Evolutionary conservation across 768 basidiomycete species (phyloP).

Genomic region (Pleurotus eryngii): DNA sequence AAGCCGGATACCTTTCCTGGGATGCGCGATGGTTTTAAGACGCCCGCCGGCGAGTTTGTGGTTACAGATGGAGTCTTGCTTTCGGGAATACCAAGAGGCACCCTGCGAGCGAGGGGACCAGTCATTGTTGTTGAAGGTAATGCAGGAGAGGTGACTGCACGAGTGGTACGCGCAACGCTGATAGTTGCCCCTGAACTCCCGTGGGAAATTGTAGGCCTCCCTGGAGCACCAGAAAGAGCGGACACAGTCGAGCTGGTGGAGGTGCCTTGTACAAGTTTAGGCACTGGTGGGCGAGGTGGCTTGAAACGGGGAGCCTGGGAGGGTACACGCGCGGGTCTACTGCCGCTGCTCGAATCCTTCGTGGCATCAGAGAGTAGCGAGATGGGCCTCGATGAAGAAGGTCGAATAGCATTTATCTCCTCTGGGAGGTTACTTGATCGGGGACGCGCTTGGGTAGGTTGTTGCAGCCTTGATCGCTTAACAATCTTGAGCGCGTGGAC

Average conservation of each 20-base stretch:
- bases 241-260: not conserved
- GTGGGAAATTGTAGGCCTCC: not conserved
- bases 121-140: not conserved
- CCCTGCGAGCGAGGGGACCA: not conserved
- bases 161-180: not conserved
- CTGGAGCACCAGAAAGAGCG: not conserved
- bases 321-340: not conserved
- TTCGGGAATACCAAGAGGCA: not conserved
- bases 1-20: not conserved
- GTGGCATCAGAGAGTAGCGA: not conserved
- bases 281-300: constrained; percentile 4
- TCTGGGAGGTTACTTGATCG: not conserved
- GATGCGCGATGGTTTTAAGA: not conserved
- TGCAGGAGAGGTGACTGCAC: not conserved
- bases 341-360: not conserved
- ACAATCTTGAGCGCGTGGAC: constrained; percentile 47
- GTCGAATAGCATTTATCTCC: too few species aligned
- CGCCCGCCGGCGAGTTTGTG: not conserved
- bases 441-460: not conserved
- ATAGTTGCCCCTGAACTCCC: not conserved
- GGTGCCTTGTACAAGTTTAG: not conserved
- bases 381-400: not conserved
- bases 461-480: constrained; percentile 28
- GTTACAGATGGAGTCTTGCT: not conserved
- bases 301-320: not conserved